Evolutionary conservation across 495 filamentous ascomycete species (phyloP).

Genomic region (Talaromyces stipitatus): DNA sequence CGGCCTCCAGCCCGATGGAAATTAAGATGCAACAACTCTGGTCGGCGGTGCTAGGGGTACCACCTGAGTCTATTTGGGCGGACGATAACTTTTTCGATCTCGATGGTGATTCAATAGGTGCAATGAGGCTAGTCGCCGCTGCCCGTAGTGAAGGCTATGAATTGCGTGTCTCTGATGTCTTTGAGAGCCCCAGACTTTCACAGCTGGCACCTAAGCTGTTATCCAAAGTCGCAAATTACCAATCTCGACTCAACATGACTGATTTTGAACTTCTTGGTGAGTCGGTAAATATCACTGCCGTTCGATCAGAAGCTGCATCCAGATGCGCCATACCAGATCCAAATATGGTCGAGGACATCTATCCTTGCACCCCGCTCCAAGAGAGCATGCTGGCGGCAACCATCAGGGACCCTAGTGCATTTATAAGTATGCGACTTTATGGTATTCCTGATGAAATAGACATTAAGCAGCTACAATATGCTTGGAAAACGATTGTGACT

Average conservation of each 20-base stretch:
- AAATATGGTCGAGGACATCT: neutral
- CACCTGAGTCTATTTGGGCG: slow-evolving; percentile 3
- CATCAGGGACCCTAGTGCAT: slow-evolving; percentile 28
- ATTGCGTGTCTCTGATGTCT: slow-evolving; percentile 13
- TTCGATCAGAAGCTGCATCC: neutral
- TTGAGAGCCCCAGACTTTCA: slow-evolving; percentile 9
- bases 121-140: slow-evolving; percentile 20
- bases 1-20: slow-evolving; percentile 10
- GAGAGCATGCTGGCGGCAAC: slow-evolving; percentile 42
- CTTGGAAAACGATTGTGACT: slow-evolving; percentile 36
- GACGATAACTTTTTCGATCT: slow-evolving; percentile 19
- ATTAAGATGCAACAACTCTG: slow-evolving; percentile 12
- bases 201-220: too few species aligned
- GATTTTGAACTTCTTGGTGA: neutral
- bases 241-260: too few species aligned
- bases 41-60: slow-evolving; percentile 7
- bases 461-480: slow-evolving; percentile 32
- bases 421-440: slow-evolving; percentile 26
- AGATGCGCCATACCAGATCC: neutral
- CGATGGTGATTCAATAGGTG: slow-evolving; percentile 29
- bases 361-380: slow-evolving; percentile 3
- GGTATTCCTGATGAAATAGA: slow-evolving; percentile 29
- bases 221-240: too few species aligned
- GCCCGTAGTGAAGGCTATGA: slow-evolving; percentile 9
- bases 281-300: too few species aligned